Conservation (phyloP, 768 basidiomycete species). For the Favolaschia claudopus region DNA sequence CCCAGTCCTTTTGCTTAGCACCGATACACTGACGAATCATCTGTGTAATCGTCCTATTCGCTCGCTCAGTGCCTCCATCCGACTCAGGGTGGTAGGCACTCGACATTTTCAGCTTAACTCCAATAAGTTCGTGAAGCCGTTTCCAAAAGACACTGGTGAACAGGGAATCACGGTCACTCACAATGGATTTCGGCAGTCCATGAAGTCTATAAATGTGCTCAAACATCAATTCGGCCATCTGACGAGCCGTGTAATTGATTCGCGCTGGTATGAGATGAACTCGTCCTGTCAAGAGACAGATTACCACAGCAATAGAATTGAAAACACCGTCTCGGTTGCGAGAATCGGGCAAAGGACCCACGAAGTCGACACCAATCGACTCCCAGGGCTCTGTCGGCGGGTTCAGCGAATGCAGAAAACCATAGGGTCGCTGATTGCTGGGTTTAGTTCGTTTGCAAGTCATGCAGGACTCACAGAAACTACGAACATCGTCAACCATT, state of each 20-base stretch:
- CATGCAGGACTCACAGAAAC: conserved; percentile 13
- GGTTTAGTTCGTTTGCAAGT: conserved; percentile 17
- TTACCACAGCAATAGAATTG: conserved; percentile 33
- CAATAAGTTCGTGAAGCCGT: conserved; percentile 18
- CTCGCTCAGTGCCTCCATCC: conserved; percentile 6
- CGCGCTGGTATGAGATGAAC: conserved; percentile 32
- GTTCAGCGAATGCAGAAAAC: conserved; percentile 23
- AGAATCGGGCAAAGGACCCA: conserved; percentile 25
- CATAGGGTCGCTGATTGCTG: conserved; percentile 20
- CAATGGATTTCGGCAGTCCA: conserved; percentile 36
- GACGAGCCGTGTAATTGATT: conserved; percentile 25
- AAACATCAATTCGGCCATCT: conserved; percentile 37
- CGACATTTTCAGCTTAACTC: conserved; percentile 18
- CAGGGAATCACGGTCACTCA: conserved; percentile 34
- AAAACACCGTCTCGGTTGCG: conserved; percentile 27
- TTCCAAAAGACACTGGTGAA: conserved; percentile 39
- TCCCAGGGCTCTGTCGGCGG: conserved; percentile 34
- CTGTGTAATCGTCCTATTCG: conserved; percentile 32
- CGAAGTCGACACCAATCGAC: conserved; percentile 31
- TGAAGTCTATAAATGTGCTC: conserved; percentile 33
- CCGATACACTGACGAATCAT: conserved; percentile 30
- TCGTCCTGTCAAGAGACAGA: conserved; percentile 32
- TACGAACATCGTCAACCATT: conserved; percentile 11
- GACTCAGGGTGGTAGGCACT: conserved; percentile 8
- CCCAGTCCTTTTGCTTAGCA: conserved; percentile 36